Base-by-base conservation (phyloP, 768 basidiomycete genomes). In the Lactifluus piperatus region DNA sequence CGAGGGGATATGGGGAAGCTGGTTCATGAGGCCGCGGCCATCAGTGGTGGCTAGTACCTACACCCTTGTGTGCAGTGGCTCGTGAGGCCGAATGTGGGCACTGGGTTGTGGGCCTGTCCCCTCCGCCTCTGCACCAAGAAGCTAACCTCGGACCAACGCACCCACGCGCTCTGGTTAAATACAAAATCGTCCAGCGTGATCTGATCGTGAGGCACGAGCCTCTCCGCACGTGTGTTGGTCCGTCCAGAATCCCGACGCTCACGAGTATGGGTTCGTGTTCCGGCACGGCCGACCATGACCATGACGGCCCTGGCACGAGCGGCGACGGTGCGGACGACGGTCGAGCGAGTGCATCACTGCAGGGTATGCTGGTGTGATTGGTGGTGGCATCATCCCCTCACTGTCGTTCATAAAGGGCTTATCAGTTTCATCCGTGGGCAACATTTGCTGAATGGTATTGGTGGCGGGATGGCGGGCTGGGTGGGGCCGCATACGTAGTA, bases 101-200 rank as follows among this genome's bases (percentile, higher is more conserved):
- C n/a, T n/a, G n/a, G n/a, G n/a, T n/a, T n/a, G 14, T 69, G 70
- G 58, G 73, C 75, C 63, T 77, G 69, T 50, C 71, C 68, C 51
- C 68, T 68, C 54, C 80, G 72, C 65, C 77, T 73, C 57, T 74
- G 73, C 65, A 83, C 79, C 2, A 85, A 84, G 69, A 80, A 85
- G 30, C 79, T 84, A 37, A 92, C 77, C 71, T 91, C 89, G 63
- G 92, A 88, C 63, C 88, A 70, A 58, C 90, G 77, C 51, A 83
- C 84, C 83, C 86, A 84, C 45, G 80, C 74, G 46, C 82, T 84
- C 71, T 85, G 85, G 66, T 93, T 94, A 66, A 86, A 92, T 54
- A 93, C 88, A 65, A 94, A 93, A 3, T 93, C 85, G 61, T 94
- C 91, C 65, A 94, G 71, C 51, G 83, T 85, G 68, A 94, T 93